Conservation (phyloP, 495 filamentous ascomycete genomes). For the Hypomontagnella submonticulosa region DNA sequence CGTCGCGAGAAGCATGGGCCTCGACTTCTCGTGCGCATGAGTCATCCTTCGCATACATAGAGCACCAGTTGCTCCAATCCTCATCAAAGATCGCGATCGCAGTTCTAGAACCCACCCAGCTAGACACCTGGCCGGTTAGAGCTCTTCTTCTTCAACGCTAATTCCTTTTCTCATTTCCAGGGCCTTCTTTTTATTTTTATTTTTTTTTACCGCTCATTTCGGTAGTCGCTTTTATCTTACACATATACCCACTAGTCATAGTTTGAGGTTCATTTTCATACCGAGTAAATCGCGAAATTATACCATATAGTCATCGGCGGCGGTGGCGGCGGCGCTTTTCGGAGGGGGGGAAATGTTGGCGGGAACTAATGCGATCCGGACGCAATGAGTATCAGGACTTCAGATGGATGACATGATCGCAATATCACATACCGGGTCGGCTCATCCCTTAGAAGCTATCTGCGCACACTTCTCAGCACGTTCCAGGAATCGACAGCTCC, state of each 20-base stretch:
- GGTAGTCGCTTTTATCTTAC: constrained; percentile 32
- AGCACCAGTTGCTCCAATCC: not conserved
- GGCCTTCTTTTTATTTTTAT: constrained; percentile 24
- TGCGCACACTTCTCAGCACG: constrained; percentile 4
- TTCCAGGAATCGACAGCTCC: constrained; percentile 9
- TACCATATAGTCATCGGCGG: constrained; percentile 38
- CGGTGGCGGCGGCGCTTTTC: constrained; percentile 26
- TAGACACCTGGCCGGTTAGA: too few relatives aligned
- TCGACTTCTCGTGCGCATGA: constrained; percentile 77
- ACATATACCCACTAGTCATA: constrained; percentile 43
- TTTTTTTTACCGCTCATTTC: constrained; percentile 29
- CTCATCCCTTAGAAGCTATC: constrained; percentile 11
- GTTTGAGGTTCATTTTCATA: constrained; percentile 44
- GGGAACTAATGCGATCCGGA: constrained; percentile 12
- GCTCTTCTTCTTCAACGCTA: not conserved
- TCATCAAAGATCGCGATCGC: not conserved
- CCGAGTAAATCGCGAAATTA: constrained; percentile 37
- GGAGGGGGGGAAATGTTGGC: constrained; percentile 8
- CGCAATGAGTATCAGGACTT: constrained; percentile 18
- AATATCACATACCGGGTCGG: not conserved
- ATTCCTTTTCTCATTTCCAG: constrained; percentile 9
- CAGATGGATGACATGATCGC: constrained; percentile 11
- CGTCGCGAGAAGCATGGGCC: constrained; percentile 77
- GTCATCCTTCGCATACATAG: not conserved
- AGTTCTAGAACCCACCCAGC: too few relatives aligned